These are phyloP conservation scores for Solanum hybrid DNA, from an alignment of 305 asterid species.

Conservation along the genomic window DNA sequence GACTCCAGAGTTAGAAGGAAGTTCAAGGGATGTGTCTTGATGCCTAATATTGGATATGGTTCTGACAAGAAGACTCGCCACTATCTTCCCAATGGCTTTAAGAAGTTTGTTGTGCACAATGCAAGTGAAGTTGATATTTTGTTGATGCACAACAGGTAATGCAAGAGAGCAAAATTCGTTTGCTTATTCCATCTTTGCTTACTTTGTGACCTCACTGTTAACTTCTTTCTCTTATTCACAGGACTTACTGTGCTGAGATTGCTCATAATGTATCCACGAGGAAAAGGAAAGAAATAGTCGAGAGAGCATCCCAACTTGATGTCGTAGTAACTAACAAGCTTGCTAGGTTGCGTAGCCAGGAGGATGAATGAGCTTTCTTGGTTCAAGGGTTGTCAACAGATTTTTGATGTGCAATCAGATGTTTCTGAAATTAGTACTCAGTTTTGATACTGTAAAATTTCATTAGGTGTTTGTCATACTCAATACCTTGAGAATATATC, in stretches of 20 bases:
- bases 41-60: constrained; percentile 76
- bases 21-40: constrained; percentile 61
- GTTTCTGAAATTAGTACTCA: not conserved
- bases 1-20: constrained; percentile 68
- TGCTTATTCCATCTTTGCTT: not conserved
- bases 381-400: not conserved
- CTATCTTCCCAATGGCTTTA: constrained; percentile 58
- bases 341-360: constrained; percentile 63
- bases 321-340: constrained; percentile 61
- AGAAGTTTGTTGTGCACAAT: constrained; percentile 59
- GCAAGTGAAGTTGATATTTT: constrained; percentile 28
- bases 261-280: constrained; percentile 58
- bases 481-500: not conserved
- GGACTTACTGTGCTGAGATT: constrained; percentile 62
- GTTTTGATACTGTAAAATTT: not conserved
- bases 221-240: not conserved
- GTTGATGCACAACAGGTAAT: constrained; percentile 43
- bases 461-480: not conserved
- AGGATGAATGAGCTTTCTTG: constrained; percentile 43
- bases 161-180: not conserved
- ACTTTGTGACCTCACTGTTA: not conserved
- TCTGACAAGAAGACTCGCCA: constrained; percentile 65
- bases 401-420: not conserved
- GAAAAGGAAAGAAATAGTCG: constrained; percentile 61
- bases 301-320: constrained; percentile 58